Conservation (phyloP, 2,329 filamentous ascomycete genomes). For the Stemphylium lycopersici region DNA sequence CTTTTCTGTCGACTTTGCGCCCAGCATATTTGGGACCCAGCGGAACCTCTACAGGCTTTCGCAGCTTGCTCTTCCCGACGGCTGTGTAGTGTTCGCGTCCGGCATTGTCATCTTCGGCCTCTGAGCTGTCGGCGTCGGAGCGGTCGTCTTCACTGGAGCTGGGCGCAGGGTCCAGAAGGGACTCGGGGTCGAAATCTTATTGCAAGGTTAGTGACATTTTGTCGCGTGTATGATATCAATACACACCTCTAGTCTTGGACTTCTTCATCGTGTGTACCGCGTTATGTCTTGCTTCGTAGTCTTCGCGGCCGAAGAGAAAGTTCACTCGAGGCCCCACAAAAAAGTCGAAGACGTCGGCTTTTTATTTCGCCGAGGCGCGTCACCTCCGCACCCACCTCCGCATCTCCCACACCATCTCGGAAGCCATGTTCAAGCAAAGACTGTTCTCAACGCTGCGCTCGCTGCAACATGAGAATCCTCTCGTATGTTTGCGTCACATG, state of each 20-base stretch:
- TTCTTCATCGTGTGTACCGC: conserved; percentile 34
- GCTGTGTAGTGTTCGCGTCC: conserved; percentile 86
- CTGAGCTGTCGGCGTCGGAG: conserved; percentile 55
- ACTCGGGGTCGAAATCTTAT: conserved; percentile 82
- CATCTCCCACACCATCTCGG: conserved; percentile 9
- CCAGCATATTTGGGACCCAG: conserved; percentile 84
- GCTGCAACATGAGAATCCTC: conserved; percentile 81
- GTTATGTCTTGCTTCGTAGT: conserved; percentile 2
- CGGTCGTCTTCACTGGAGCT: conserved; percentile 63
- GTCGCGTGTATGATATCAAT: fast-evolving
- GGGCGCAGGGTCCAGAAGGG: conserved; percentile 62
- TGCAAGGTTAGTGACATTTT: background rate
- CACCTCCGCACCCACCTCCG: conserved; percentile 34
- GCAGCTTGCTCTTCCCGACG: conserved; percentile 85
- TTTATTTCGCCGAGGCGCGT: conserved; percentile 25
- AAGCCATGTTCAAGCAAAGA: conserved; percentile 51
- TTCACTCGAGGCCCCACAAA: conserved; percentile 35
- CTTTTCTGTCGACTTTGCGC: conserved; percentile 72
- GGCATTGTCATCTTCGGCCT: conserved; percentile 54
- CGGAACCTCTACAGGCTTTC: conserved; percentile 70
- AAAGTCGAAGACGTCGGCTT: conserved; percentile 33
- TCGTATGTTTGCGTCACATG: conserved; percentile 60
- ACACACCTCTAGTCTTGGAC: conserved; percentile 39
- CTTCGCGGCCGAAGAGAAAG: conserved; percentile 16
- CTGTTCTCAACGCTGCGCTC: conserved; percentile 60